These are phyloP conservation scores for Pouteria glomerata DNA, from an alignment of 148 eudicot species.

Conservation along the genomic window DNA sequence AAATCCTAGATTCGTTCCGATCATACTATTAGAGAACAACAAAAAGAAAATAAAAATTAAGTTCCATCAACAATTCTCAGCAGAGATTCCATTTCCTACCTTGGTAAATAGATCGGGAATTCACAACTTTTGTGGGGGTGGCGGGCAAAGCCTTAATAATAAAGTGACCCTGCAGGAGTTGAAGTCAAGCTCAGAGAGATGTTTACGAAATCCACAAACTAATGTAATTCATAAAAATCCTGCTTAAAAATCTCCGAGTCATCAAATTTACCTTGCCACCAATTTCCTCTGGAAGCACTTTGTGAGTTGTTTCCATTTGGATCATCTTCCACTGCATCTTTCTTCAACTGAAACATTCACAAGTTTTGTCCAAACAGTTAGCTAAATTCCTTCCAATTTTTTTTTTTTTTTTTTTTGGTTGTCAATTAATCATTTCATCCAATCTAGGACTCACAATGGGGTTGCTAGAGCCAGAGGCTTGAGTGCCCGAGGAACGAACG, in stretches of 20 bases:
- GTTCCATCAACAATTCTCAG: background rate
- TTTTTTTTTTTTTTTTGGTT: too few species aligned
- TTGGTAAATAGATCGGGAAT: constrained; percentile 12
- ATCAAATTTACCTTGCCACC: constrained; percentile 39
- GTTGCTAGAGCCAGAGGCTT: constrained; percentile 6
- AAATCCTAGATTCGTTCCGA: too few species aligned
- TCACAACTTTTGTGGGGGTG: constrained; percentile 6
- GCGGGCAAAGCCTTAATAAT: constrained; percentile 19
- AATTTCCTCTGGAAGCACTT: constrained; percentile 30
- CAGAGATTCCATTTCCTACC: background rate
- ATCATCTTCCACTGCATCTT: constrained; percentile 22
- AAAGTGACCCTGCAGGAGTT: constrained; percentile 31
- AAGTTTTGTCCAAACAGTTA: background rate
- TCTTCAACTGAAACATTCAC: constrained; percentile 28
- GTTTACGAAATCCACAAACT: background rate
- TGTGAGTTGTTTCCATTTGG: constrained; percentile 17
- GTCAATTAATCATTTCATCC: too few species aligned
- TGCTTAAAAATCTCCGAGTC: background rate
- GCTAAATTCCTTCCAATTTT: background rate
- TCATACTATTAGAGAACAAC: background rate
- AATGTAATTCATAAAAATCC: background rate
- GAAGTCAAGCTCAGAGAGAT: background rate
- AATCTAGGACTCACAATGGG: constrained; percentile 19
- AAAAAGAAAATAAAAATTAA: background rate
- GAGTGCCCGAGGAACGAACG: constrained; percentile 15